A percentile compares a stretch with the other conserved stretches of the same genome.
These are phyloP conservation scores for Zygosaccharomyces gambellarensis DNA, from an alignment of 805 yeast genomes.

Conservation along the genomic window DNA sequence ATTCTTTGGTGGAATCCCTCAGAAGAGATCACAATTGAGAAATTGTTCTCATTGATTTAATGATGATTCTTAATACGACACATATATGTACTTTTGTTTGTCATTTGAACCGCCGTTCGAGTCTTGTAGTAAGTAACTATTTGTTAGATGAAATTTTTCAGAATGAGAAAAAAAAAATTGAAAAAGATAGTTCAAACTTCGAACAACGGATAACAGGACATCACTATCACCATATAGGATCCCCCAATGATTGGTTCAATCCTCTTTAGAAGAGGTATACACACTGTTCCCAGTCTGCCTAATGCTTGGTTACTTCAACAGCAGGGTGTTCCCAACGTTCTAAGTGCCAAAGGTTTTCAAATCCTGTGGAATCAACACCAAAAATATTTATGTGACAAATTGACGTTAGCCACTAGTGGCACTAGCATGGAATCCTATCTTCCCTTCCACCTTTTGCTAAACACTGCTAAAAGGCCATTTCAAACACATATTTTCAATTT, in stretches of 20 bases:
- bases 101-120: not conserved
- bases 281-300: conserved; percentile 32
- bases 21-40: no score
- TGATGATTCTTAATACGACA: no score
- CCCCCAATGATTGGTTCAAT: conserved; percentile 21
- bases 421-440: conserved; percentile 71
- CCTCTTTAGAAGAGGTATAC: conserved; percentile 27
- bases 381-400: conserved; percentile 51
- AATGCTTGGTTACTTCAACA: conserved; percentile 14
- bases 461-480: conserved; percentile 62
- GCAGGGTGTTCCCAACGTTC: conserved; percentile 29
- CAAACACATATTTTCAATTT: conserved; percentile 69
- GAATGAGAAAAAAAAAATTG: not conserved
- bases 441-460: conserved; percentile 64
- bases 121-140: not conserved
- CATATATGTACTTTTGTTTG: not conserved
- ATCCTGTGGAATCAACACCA: conserved; percentile 83
- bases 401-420: conserved; percentile 65
- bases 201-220: not conserved
- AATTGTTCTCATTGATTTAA: no score
- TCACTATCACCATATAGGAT: not conserved
- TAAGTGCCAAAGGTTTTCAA: conserved; percentile 51
- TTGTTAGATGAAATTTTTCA: not conserved
- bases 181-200: not conserved
- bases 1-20: not conserved